Percentiles rank a stretch among this genome's conserved stretches.
These are phyloP conservation scores for Nothopassalora personata DNA, from an alignment of 2,329 filamentous ascomycete genomes.

Conservation along the genomic window DNA sequence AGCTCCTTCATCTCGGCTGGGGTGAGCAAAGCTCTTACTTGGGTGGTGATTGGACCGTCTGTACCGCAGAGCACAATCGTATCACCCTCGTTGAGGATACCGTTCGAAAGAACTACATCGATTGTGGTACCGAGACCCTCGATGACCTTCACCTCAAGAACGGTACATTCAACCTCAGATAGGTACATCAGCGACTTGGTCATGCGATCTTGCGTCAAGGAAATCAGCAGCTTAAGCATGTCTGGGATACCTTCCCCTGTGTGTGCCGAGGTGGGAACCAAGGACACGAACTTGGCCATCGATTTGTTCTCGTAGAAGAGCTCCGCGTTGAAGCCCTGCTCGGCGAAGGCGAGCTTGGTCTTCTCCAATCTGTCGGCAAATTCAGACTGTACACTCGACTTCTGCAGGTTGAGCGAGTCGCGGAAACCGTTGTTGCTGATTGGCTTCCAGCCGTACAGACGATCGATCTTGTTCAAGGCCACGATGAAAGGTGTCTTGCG, in stretches of 20 bases:
- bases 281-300: conserved; percentile 88
- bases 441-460: conserved; percentile 98
- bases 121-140: conserved; percentile 99
- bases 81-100: conserved; percentile 89
- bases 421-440: conserved; percentile 98
- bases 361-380: conserved; percentile 85
- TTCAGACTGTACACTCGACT: conserved; percentile 87
- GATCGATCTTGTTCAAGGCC: conserved; percentile 98
- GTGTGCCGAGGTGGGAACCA: conserved; percentile 93
- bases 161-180: conserved; percentile 93
- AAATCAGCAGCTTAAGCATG: conserved; percentile 91
- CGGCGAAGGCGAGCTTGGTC: conserved; percentile 89
- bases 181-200: conserved; percentile 96
- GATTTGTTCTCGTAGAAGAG: conserved; percentile 97
- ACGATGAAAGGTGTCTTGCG: conserved; percentile 97
- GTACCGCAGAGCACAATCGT: conserved; percentile 91
- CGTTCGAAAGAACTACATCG: conserved; percentile 93
- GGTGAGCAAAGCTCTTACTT: conserved; percentile 88
- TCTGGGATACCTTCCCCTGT: conserved; percentile 99
- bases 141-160: conserved; percentile 97
- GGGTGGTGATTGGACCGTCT: conserved; percentile 92
- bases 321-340: conserved; percentile 97
- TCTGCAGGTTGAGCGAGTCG: conserved; percentile 83
- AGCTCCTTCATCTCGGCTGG: conserved; percentile 89
- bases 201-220: conserved; percentile 95